Conservation (phyloP, 768 basidiomycete genomes). For the Mycena crocata region DNA sequence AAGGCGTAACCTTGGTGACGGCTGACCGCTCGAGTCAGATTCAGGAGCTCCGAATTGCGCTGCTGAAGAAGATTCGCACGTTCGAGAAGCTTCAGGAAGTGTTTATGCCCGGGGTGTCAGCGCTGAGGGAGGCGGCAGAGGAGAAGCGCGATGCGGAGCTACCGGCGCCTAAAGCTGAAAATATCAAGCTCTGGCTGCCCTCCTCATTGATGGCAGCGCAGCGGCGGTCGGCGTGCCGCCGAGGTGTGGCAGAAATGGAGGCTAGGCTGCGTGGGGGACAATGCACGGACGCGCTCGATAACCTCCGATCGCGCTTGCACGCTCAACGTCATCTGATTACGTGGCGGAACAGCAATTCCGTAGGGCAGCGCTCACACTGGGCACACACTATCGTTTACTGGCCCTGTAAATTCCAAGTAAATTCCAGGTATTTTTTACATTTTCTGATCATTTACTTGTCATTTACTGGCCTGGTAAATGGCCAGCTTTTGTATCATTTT, state of each 20-base stretch:
- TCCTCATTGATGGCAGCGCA: background rate
- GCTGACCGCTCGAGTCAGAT: constrained; percentile 8
- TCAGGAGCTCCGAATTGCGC: constrained; percentile 14
- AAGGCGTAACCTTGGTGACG: background rate
- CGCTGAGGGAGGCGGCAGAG: constrained; percentile 11
- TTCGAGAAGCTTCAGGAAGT: constrained; percentile 5
- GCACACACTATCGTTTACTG: too few relatives aligned
- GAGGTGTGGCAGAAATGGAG: constrained; percentile 10
- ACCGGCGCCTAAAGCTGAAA: constrained; percentile 19
- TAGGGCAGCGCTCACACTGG: too few relatives aligned
- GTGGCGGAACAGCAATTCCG: constrained; percentile 3
- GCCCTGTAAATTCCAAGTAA: too few relatives aligned
- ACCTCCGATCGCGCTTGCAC: constrained; percentile 15
- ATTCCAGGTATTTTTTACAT: too few relatives aligned
- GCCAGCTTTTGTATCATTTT: too few relatives aligned
- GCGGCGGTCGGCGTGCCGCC: background rate
- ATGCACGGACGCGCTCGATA: background rate
- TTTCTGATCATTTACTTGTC: too few relatives aligned
- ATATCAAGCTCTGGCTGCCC: constrained; percentile 25
- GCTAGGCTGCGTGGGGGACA: constrained; percentile 10
- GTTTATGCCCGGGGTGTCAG: constrained; percentile 14
- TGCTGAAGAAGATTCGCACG: constrained; percentile 15
- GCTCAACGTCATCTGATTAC: constrained; percentile 14
- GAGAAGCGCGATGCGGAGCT: constrained; percentile 2
- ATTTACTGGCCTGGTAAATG: too few relatives aligned